phyloP scores from a whole-genome alignment of 164 flowering plant species.

The Litsea cubeba region DNA sequence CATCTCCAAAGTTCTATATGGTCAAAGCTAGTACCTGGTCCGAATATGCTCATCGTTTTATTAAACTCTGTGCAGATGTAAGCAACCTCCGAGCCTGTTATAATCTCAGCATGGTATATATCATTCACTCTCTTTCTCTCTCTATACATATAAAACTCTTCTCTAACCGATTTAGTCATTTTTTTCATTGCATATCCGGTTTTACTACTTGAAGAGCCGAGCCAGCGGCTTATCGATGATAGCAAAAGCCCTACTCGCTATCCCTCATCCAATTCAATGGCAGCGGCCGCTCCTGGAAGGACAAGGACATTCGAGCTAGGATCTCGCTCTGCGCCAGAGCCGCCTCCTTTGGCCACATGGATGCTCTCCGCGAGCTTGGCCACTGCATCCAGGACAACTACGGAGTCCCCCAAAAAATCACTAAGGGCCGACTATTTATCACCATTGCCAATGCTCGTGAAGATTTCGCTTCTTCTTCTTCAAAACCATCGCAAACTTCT shows the following conservation, averaged over 20 bases:
- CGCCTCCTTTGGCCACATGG: slow-evolving; percentile 66
- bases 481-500: slow-evolving; percentile 4
- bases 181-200: slow-evolving; percentile 18
- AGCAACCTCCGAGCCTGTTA: slow-evolving; percentile 78
- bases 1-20: slow-evolving; percentile 37
- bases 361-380: slow-evolving; percentile 73
- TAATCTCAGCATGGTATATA: slow-evolving; percentile 74
- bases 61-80: slow-evolving; percentile 59
- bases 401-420: slow-evolving; percentile 52
- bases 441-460: slow-evolving; percentile 60
- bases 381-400: slow-evolving; percentile 85
- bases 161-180: background rate
- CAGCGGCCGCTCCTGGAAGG: slow-evolving; percentile 60
- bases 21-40: slow-evolving; percentile 57
- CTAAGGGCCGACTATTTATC: slow-evolving; percentile 56
- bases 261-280: slow-evolving; percentile 93
- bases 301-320: slow-evolving; percentile 69
- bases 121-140: too few species aligned
- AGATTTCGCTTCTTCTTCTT: slow-evolving; percentile 35
- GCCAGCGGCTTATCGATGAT: slow-evolving; percentile 68
- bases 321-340: slow-evolving; percentile 72
- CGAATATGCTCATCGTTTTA: slow-evolving; percentile 64
- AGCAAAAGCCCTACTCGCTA: slow-evolving; percentile 69
- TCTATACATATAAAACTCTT: too few species aligned
- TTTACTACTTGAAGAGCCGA: slow-evolving; percentile 63